Evolutionary conservation across 2,329 filamentous ascomycete species (phyloP).

Genomic region (Arachnopeziza araneosa): DNA sequence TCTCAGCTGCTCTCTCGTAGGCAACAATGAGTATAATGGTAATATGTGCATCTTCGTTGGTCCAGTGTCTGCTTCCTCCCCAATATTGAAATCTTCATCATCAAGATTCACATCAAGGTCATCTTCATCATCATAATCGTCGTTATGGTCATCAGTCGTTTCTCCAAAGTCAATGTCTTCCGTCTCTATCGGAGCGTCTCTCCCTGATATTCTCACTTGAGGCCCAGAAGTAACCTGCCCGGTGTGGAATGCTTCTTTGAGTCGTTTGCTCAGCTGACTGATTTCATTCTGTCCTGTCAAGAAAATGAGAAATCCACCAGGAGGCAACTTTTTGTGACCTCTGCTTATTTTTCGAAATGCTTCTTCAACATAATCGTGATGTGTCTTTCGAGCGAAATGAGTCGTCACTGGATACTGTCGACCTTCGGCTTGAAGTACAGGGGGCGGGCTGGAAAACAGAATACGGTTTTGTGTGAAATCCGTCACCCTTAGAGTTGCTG

Average conservation of each 20-base stretch:
- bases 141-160: slow-evolving; percentile 48
- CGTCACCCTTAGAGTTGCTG: slow-evolving; percentile 83
- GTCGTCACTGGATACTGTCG: slow-evolving; percentile 85
- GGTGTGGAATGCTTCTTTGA: slow-evolving; percentile 59
- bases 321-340: slow-evolving; percentile 84
- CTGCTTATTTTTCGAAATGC: slow-evolving; percentile 79
- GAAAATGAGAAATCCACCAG: slow-evolving; percentile 89
- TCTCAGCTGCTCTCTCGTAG: slow-evolving; percentile 82
- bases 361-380: slow-evolving; percentile 85
- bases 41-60: slow-evolving; percentile 77
- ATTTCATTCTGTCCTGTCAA: slow-evolving; percentile 94
- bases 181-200: slow-evolving; percentile 71
- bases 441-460: slow-evolving; percentile 73
- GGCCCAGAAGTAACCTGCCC: slow-evolving; percentile 46
- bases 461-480: slow-evolving; percentile 82
- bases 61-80: slow-evolving; percentile 59
- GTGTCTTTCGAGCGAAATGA: slow-evolving; percentile 80
- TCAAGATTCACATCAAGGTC: slow-evolving; percentile 54
- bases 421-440: slow-evolving; percentile 83
- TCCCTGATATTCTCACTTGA: slow-evolving; percentile 69
- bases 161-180: slow-evolving; percentile 84
- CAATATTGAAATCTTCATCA: slow-evolving; percentile 48
- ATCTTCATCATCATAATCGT: slow-evolving; percentile 53
- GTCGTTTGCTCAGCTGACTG: slow-evolving; percentile 67
- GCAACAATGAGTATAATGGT: slow-evolving; percentile 89